A percentile compares a stretch with the other conserved stretches of the same genome.
phyloP scores from a whole-genome alignment of 2,329 filamentous ascomycete genomes.

The Cercospora sp. region DNA sequence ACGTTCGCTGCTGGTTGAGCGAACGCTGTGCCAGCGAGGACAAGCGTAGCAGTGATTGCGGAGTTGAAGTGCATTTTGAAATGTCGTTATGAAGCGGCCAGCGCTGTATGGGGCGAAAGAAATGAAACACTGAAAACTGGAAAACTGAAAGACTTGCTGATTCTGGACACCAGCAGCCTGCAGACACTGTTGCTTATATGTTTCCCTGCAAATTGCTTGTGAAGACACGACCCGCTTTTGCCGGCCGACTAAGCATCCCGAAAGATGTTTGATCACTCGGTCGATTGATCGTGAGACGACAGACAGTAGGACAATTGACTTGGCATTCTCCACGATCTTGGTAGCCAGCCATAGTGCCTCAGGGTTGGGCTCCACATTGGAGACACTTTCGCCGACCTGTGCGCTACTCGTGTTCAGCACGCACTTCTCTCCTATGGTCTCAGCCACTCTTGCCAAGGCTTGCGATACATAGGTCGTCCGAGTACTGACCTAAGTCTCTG shows the following conservation, averaged over 20 bases:
- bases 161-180: not conserved
- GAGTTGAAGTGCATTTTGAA: not conserved
- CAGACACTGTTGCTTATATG: not conserved
- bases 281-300: not conserved
- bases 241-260: not conserved
- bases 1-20: not conserved
- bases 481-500: not conserved
- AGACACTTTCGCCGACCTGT: not conserved
- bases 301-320: not conserved
- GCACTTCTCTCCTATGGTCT: not conserved
- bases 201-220: not conserved
- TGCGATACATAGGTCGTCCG: not conserved
- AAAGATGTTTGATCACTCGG: not conserved
- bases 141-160: not conserved
- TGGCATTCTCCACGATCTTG: not conserved
- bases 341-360: not conserved
- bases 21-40: not conserved
- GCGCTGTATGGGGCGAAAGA: not conserved
- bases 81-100: not conserved
- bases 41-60: not conserved
- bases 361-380: not conserved
- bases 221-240: not conserved
- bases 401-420: not conserved
- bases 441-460: not conserved
- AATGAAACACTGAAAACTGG: not conserved